Evolutionary conservation across 1,139 yeast species (phyloP).

Genomic region (Suhomyces bribrorum): DNA sequence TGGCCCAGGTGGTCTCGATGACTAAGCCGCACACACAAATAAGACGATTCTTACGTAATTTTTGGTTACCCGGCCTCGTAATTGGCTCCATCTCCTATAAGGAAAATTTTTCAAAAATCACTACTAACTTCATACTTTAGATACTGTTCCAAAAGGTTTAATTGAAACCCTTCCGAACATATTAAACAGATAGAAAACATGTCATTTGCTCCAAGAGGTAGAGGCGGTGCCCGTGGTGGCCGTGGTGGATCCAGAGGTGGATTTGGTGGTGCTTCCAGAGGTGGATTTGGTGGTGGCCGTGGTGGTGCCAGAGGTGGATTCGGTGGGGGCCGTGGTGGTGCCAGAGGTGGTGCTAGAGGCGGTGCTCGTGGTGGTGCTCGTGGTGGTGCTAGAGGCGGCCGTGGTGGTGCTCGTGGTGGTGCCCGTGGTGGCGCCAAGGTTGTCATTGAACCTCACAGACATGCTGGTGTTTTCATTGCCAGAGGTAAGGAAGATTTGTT

Average conservation of each 20-base stretch:
- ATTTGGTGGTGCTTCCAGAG: slow-evolving; percentile 25
- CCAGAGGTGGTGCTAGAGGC: slow-evolving; percentile 44
- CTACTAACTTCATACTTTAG: slow-evolving; percentile 9
- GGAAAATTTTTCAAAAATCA: slow-evolving; percentile 13
- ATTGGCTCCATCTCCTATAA: slow-evolving; percentile 13
- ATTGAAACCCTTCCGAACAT: slow-evolving; percentile 9
- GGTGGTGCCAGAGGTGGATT: slow-evolving; percentile 37
- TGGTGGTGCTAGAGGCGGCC: slow-evolving; percentile 63
- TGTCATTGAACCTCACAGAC: slow-evolving; percentile 97
- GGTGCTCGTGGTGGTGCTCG: slow-evolving; percentile 48
- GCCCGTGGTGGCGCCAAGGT: slow-evolving; percentile 89
- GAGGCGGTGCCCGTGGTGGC: slow-evolving; percentile 36
- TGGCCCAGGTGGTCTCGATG: slow-evolving; percentile 1
- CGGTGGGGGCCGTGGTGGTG: slow-evolving; percentile 43
- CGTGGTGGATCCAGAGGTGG: slow-evolving; percentile 58
- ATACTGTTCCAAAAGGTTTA: slow-evolving; percentile 9
- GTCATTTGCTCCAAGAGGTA: slow-evolving; percentile 21
- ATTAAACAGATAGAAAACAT: slow-evolving; percentile 8
- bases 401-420: slow-evolving; percentile 81
- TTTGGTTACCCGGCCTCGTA: slow-evolving; percentile 22
- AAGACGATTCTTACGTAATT: slow-evolving; percentile 16
- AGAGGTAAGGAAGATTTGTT: slow-evolving; percentile 99
- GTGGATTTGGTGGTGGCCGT: slow-evolving; percentile 34
- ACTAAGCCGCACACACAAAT: slow-evolving; percentile 19
- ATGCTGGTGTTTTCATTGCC: slow-evolving; percentile 96